Percentiles rank a stretch among this genome's conserved stretches.
These are phyloP conservation scores for Pythium coloratum DNA, from an alignment of 352 stramenopile genomes.

Conservation along the genomic window DNA sequence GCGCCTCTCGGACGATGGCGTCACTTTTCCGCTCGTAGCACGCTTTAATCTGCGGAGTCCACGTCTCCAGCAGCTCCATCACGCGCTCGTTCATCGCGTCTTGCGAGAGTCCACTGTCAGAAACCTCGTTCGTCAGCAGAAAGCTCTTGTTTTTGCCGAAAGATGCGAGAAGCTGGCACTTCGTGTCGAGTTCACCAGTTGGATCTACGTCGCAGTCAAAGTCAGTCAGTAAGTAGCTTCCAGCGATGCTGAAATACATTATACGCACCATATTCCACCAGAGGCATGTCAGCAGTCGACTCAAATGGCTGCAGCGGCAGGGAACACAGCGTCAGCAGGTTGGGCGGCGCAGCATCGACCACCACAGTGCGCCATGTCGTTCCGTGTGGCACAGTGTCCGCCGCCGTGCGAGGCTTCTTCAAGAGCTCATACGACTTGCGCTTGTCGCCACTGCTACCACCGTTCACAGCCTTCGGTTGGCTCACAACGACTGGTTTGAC, in stretches of 20 bases:
- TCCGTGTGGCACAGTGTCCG: slow-evolving; percentile 28
- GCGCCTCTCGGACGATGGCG: slow-evolving; percentile 47
- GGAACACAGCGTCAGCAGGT: slow-evolving; percentile 12
- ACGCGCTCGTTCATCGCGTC: slow-evolving; percentile 53
- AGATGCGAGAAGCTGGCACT: slow-evolving; percentile 43
- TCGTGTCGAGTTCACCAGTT: slow-evolving; percentile 40
- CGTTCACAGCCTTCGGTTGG: not conserved
- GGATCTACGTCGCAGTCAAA: slow-evolving; percentile 36
- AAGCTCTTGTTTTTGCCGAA: slow-evolving; percentile 49
- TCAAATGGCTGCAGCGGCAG: slow-evolving; percentile 12
- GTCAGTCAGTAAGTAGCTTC: not conserved
- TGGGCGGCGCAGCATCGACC: slow-evolving; percentile 6
- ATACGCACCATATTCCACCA: slow-evolving; percentile 27
- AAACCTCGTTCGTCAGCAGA: slow-evolving; percentile 23
- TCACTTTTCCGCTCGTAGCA: slow-evolving; percentile 56
- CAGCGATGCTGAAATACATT: not conserved
- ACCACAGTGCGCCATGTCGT: slow-evolving; percentile 20
- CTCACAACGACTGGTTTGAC: not conserved
- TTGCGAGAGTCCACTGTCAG: slow-evolving; percentile 27
- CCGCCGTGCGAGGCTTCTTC: slow-evolving; percentile 24
- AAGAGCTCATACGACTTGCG: slow-evolving; percentile 18
- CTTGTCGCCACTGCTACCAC: not conserved
- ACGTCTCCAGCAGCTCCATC: slow-evolving; percentile 37
- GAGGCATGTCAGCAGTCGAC: slow-evolving; percentile 18
- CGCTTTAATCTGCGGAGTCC: slow-evolving; percentile 43